phyloP scores from a whole-genome alignment of 2,329 filamentous ascomycete genomes.

The Emericellopsis cladophorae region DNA sequence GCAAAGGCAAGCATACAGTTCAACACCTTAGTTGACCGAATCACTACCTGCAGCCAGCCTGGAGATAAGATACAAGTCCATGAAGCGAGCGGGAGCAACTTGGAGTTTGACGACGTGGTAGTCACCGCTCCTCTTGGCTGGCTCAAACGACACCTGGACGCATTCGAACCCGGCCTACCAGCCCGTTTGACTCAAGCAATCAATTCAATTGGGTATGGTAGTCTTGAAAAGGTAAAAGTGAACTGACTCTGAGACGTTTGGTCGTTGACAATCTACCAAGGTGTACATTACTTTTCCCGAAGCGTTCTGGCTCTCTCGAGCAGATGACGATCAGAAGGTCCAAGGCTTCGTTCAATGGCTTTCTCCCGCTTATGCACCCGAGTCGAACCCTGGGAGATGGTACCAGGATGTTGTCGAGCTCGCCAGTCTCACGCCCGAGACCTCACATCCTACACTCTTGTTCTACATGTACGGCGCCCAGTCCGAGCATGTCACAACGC shows the following conservation, averaged over 20 bases:
- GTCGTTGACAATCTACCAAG: slow-evolving; percentile 9
- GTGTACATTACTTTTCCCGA: slow-evolving; percentile 57
- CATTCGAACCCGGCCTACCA: slow-evolving; percentile 50
- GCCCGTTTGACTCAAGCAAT: slow-evolving; percentile 46
- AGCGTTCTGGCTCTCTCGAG: slow-evolving; percentile 54
- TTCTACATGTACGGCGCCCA: slow-evolving; percentile 68
- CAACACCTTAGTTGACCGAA: slow-evolving; percentile 30
- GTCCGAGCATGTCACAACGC: slow-evolving; percentile 38
- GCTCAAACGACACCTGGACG: slow-evolving; percentile 45
- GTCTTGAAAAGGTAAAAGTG: slow-evolving; percentile 49
- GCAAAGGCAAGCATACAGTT: slow-evolving; percentile 41
- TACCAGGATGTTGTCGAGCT: slow-evolving; percentile 69
- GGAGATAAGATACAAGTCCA: slow-evolving; percentile 27
- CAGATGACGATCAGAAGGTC: slow-evolving; percentile 22
- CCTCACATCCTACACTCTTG: slow-evolving; percentile 66
- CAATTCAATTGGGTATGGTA: slow-evolving; percentile 53
- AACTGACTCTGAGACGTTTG: neutral
- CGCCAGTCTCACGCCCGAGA: slow-evolving; percentile 44
- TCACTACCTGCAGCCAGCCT: slow-evolving; percentile 17
- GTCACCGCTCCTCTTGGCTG: slow-evolving; percentile 58
- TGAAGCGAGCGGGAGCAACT: slow-evolving; percentile 26
- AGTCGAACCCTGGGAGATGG: slow-evolving; percentile 53
- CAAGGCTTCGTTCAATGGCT: slow-evolving; percentile 69
- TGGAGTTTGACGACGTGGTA: slow-evolving; percentile 55
- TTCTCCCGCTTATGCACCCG: slow-evolving; percentile 50